phyloP scores from a whole-genome alignment of 2,329 filamentous ascomycete genomes.

The Ceratocystis colombiana region DNA sequence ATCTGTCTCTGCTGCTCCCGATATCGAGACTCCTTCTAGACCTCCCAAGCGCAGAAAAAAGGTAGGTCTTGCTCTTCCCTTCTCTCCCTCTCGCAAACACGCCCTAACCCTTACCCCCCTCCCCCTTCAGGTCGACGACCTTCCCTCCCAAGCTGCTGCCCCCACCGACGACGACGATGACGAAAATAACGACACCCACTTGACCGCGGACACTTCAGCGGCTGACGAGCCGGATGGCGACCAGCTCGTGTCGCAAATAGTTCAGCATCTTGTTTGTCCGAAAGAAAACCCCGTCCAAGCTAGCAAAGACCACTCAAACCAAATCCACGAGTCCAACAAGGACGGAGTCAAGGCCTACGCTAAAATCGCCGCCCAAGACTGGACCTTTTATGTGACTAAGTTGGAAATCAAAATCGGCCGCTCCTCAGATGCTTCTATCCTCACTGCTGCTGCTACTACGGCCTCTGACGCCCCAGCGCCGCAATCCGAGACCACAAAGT shows the following conservation, averaged over 20 bases:
- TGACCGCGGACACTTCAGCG: slow-evolving; percentile 36
- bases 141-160: slow-evolving; percentile 28
- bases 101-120: background rate
- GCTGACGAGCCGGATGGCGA: slow-evolving; percentile 42
- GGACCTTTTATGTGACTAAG: slow-evolving; percentile 74
- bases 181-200: slow-evolving; percentile 39
- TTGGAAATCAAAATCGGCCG: slow-evolving; percentile 68
- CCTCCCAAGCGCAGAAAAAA: slow-evolving; percentile 57
- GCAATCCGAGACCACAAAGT: slow-evolving; percentile 28
- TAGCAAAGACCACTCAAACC: slow-evolving; percentile 52
- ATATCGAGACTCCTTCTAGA: slow-evolving; percentile 49
- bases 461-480: background rate
- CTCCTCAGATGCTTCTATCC: slow-evolving; percentile 31
- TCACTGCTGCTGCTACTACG: slow-evolving; percentile 33
- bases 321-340: slow-evolving; percentile 50
- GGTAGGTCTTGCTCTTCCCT: slow-evolving; percentile 34
- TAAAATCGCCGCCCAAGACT: slow-evolving; percentile 70
- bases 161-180: slow-evolving; percentile 33
- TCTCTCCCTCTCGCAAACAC: slow-evolving; percentile 21
- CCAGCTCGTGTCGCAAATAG: slow-evolving; percentile 46
- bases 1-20: slow-evolving; percentile 32
- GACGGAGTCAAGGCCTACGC: slow-evolving; percentile 64
- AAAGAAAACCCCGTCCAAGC: slow-evolving; percentile 45
- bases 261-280: slow-evolving; percentile 40
- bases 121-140: slow-evolving; percentile 33